Evolutionary conservation across 768 basidiomycete genomes (phyloP).

Genomic region (Mycena haematopus): DNA sequence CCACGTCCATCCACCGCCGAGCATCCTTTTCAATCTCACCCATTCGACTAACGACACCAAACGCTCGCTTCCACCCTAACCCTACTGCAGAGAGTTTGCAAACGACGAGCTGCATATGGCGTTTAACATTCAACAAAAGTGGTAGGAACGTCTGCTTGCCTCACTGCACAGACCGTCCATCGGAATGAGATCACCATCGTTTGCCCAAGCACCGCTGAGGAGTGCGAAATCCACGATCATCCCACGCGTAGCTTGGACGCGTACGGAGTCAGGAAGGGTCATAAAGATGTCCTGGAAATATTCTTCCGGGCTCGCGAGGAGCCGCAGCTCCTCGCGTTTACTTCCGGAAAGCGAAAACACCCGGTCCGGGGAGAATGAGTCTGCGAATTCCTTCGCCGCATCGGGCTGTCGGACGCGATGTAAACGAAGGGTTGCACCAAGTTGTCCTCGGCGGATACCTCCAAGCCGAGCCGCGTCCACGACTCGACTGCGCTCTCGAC

Average conservation of each 20-base stretch:
- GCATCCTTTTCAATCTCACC: constrained; percentile 52
- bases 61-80: constrained; percentile 68
- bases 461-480: constrained; percentile 44
- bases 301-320: constrained; percentile 55
- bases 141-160: constrained; percentile 39
- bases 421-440: constrained; percentile 50
- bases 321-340: constrained; percentile 47
- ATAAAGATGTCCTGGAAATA: constrained; percentile 64
- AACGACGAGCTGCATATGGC: constrained; percentile 57
- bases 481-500: constrained; percentile 48
- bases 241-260: constrained; percentile 62
- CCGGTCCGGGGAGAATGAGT: constrained; percentile 43
- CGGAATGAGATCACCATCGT: constrained; percentile 47
- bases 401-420: constrained; percentile 67
- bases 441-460: constrained; percentile 29
- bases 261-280: constrained; percentile 42
- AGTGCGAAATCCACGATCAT: constrained; percentile 75
- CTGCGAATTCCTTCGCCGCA: constrained; percentile 49
- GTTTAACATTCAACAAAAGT: constrained; percentile 1
- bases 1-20: constrained; percentile 72
- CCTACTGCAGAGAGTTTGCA: constrained; percentile 66
- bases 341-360: constrained; percentile 56
- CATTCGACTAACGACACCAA: constrained; percentile 55
- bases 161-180: constrained; percentile 65
- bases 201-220: constrained; percentile 66